Base-by-base conservation (phyloP, 2,329 filamentous ascomycete species). In the Periglandula ipomoeae region DNA sequence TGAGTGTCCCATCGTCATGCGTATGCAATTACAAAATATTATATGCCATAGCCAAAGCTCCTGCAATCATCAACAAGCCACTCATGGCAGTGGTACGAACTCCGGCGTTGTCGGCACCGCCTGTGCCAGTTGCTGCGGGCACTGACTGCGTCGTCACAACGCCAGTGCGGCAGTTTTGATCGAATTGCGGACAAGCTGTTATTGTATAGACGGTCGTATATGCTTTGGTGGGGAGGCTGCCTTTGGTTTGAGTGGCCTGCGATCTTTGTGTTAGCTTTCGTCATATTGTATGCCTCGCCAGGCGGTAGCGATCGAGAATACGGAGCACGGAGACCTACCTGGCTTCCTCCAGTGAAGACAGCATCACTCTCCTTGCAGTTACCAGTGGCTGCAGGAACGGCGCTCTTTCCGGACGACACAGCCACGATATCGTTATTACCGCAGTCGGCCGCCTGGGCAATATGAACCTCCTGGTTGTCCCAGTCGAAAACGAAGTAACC, bases 401-500 rank as follows among this genome's bases (percentile, higher is more conserved):
- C 62, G 40, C 57, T 48, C 4, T 50, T 47, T 5, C 65, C 67
- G 5, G 56, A 57, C 13, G 65, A 62, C 4, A 69, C 58, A 22
- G 64, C 55, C 13, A 70, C 58, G 44, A 71, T 67, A 15, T 70
- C 65, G 20, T 59, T 56, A 15, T 61, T 57, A 15, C 65, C 68
- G 44, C 69, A 71, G 53, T 69, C 58, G 27, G 65, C 66, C 1
- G 68, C 68, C 56, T 71, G 68, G 1, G 64, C 69, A 22, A 71
- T 54, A 51, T 71, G 68, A 8, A 71, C 59, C 49, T 61, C 54
- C 54, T 65, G 34, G 43, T 71, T 72, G 45, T 72, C 70, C 66
- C 69, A 71, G 52, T 72, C 70, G 41, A 71, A 72, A 13, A 72
- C 66, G 48, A 72, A 71, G 55, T 72, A 72, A 5, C 70, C 70